Evolutionary conservation across 768 basidiomycete genomes (phyloP).

Genomic region (Postia placenta): DNA sequence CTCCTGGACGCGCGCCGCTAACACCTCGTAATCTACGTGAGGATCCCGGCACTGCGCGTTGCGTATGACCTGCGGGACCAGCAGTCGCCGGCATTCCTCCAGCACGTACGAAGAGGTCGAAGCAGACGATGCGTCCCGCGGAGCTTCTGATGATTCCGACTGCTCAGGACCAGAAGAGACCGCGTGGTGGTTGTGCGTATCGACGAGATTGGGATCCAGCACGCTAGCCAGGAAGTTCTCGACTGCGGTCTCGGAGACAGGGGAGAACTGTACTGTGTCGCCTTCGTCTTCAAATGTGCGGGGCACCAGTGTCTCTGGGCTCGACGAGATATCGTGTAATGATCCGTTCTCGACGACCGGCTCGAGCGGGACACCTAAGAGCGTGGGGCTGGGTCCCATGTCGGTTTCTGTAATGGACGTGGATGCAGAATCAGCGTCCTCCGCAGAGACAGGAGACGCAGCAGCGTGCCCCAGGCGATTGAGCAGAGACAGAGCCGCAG

Average conservation of each 20-base stretch:
- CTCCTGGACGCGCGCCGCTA: conserved; percentile 2
- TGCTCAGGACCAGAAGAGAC: too few relatives aligned
- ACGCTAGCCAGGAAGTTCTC: conserved; percentile 5
- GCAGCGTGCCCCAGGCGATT: not conserved
- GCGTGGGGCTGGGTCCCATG: too few relatives aligned
- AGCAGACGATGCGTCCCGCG: too few relatives aligned
- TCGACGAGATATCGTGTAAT: too few relatives aligned
- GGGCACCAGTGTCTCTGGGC: too few relatives aligned
- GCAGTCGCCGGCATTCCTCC: not conserved
- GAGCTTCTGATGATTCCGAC: too few relatives aligned
- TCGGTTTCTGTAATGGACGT: too few relatives aligned
- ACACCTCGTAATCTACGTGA: not conserved
- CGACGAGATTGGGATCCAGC: not conserved
- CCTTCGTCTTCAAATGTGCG: too few relatives aligned
- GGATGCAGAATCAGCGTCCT: too few relatives aligned
- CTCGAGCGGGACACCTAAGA: too few relatives aligned
- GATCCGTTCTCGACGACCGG: too few relatives aligned
- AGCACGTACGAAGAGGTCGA: not conserved
- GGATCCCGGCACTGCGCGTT: conserved; percentile 13
- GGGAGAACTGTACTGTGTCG: not conserved
- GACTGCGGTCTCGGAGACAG: conserved; percentile 1
- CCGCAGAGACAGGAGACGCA: not conserved
- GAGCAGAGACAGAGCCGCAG: not conserved
- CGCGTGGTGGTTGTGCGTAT: too few relatives aligned
- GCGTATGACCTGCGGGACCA: conserved; percentile 9